phyloP scores from a whole-genome alignment of 2,329 filamentous ascomycete genomes.

The Cryphonectria radicalis region DNA sequence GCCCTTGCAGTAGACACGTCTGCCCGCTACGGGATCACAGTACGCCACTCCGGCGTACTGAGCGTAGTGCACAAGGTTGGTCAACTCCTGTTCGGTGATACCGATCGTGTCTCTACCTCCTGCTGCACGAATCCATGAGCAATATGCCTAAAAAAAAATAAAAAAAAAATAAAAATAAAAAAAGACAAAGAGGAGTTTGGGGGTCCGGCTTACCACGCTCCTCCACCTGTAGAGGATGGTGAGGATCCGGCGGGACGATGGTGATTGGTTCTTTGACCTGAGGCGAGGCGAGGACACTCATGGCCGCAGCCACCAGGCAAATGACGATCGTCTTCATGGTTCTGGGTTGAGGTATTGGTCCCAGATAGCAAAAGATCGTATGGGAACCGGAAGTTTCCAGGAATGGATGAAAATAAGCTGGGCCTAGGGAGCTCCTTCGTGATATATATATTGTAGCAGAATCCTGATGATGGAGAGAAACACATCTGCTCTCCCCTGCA shows the following conservation, averaged over 20 bases:
- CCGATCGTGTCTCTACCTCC: background rate
- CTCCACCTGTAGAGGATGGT: background rate
- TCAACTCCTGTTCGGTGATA: slow-evolving; percentile 21
- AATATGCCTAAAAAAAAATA: background rate
- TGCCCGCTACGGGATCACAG: slow-evolving; percentile 54
- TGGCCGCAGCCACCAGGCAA: background rate
- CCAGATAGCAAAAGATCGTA: background rate
- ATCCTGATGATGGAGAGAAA: background rate
- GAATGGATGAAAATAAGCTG: background rate
- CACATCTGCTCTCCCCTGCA: background rate
- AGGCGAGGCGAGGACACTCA: background rate
- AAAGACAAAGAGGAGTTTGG: background rate
- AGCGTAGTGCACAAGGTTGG: slow-evolving; percentile 45
- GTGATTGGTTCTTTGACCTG: background rate
- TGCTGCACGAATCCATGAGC: background rate
- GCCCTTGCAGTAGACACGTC: slow-evolving; percentile 48
- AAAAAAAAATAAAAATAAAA: too few relatives aligned
- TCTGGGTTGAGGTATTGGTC: background rate
- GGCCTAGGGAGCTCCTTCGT: background rate
- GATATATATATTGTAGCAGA: background rate
- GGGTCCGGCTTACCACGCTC: background rate
- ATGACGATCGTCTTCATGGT: background rate
- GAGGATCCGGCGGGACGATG: background rate
- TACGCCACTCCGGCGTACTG: slow-evolving; percentile 58
- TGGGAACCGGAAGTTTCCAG: background rate